phyloP scores from a whole-genome alignment of 768 basidiomycete species.

The Boletus rex-veris region DNA sequence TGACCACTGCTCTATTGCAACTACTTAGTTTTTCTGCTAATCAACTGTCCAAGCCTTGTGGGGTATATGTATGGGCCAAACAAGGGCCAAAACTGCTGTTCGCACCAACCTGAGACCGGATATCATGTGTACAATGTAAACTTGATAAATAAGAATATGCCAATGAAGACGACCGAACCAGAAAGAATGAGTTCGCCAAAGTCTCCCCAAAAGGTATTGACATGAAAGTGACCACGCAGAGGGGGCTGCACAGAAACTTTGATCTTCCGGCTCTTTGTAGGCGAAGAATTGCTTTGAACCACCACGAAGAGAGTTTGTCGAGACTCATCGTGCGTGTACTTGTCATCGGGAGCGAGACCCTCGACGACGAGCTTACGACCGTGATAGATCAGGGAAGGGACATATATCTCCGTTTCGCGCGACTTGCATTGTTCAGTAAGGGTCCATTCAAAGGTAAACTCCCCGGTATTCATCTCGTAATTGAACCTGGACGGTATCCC shows the following conservation, averaged over 20 bases:
- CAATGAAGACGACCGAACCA: slow-evolving; percentile 32
- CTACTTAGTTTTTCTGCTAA: background rate
- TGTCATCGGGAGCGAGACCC: slow-evolving; percentile 50
- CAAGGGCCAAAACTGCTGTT: too few species aligned
- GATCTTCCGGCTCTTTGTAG: slow-evolving; percentile 49
- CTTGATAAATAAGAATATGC: slow-evolving; percentile 29
- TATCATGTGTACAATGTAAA: slow-evolving; percentile 25
- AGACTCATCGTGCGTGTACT: slow-evolving; percentile 55
- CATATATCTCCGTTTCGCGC: slow-evolving; percentile 80
- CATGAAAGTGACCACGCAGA: slow-evolving; percentile 43
- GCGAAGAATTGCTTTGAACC: slow-evolving; percentile 40
- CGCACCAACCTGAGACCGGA: background rate
- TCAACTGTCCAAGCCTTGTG: background rate
- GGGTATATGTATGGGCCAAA: background rate
- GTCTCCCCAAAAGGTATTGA: slow-evolving; percentile 71
- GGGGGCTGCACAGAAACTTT: slow-evolving; percentile 56
- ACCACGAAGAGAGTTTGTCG: slow-evolving; percentile 79
- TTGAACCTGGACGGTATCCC: slow-evolving; percentile 73
- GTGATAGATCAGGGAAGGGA: slow-evolving; percentile 61
- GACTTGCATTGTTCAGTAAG: slow-evolving; percentile 28
- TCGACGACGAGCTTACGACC: slow-evolving; percentile 55
- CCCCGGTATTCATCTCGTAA: slow-evolving; percentile 76
- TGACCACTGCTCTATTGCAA: background rate
- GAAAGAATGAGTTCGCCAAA: slow-evolving; percentile 34
- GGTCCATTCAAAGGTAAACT: slow-evolving; percentile 64